Percentiles rank a stretch among this genome's conserved stretches.
Evolutionary conservation across 148 eudicot genomes (phyloP).

Genomic region (Polygonum maritimum): DNA sequence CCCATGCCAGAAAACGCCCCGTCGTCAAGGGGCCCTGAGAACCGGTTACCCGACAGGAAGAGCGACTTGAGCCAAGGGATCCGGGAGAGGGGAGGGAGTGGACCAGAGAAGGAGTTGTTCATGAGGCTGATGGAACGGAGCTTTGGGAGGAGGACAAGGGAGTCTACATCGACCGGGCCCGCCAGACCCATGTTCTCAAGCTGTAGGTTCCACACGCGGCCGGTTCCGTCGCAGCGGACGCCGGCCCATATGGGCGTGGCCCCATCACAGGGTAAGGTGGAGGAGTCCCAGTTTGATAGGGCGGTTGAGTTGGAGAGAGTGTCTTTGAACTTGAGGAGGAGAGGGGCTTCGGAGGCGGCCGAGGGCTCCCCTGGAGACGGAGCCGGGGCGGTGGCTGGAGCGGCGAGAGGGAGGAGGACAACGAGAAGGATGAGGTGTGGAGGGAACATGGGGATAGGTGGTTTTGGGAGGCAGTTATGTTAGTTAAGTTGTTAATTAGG

Average conservation of each 20-base stretch:
- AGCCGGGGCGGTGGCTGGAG: background rate
- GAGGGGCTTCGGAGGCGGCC: background rate
- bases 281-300: slow-evolving; percentile 35
- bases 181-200: slow-evolving; percentile 56
- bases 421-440: background rate
- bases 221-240: slow-evolving; percentile 21
- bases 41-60: slow-evolving; percentile 42
- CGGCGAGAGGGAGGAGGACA: background rate
- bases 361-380: background rate
- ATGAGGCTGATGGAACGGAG: slow-evolving; percentile 47
- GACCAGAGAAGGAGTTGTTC: slow-evolving; percentile 47
- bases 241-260: slow-evolving; percentile 41
- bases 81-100: slow-evolving; percentile 31
- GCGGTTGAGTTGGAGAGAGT: slow-evolving; percentile 25
- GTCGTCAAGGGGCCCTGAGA: slow-evolving; percentile 35
- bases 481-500: background rate
- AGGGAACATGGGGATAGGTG: background rate
- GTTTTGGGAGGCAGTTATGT: background rate
- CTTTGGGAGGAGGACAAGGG: slow-evolving; percentile 18
- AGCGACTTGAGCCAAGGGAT: slow-evolving; percentile 29
- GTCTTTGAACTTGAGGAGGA: slow-evolving; percentile 50
- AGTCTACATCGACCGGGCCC: slow-evolving; percentile 45
- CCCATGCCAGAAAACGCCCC: slow-evolving; percentile 41
- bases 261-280: slow-evolving; percentile 24
- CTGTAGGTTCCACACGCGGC: slow-evolving; percentile 22